Percentiles rank a stretch among this genome's conserved stretches.
Evolutionary conservation across 257 asterid species (phyloP).

Genomic region (Solanum peruvianum): DNA sequence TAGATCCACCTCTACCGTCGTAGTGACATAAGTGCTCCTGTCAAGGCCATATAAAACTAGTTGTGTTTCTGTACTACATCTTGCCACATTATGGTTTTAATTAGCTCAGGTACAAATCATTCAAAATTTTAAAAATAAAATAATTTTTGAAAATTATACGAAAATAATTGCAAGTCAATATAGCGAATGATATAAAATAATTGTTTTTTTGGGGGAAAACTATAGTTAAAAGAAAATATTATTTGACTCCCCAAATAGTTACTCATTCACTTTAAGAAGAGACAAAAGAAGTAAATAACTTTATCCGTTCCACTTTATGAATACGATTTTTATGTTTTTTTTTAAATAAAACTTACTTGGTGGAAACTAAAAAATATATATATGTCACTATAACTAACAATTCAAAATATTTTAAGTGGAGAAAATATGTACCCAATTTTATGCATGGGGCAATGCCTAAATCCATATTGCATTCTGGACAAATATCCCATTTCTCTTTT

Average conservation of each 20-base stretch:
- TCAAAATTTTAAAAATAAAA: too few species aligned
- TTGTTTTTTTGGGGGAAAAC: not conserved
- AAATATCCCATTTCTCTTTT: too few species aligned
- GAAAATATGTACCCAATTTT: too few species aligned
- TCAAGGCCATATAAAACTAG: not conserved
- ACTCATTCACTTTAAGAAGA: not conserved
- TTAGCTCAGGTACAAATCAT: not conserved
- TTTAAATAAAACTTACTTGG: too few species aligned
- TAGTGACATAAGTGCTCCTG: not conserved
- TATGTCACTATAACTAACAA: too few species aligned
- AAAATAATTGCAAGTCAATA: not conserved
- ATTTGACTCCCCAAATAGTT: not conserved
- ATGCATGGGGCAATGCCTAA: too few species aligned
- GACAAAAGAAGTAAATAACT: not conserved
- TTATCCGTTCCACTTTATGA: not conserved
- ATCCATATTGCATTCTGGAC: too few species aligned
- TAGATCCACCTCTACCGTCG: not conserved
- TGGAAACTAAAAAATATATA: too few species aligned
- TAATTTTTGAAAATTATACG: too few species aligned
- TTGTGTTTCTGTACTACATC: not conserved
- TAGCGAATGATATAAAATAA: not conserved
- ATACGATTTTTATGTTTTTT: too few species aligned
- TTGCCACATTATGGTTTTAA: not conserved
- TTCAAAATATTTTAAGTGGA: too few species aligned
- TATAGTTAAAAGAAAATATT: too few species aligned